These are phyloP conservation scores for Mortierella sp. DNA, from an alignment of 371 early-diverging fungal species.

Conservation along the genomic window DNA sequence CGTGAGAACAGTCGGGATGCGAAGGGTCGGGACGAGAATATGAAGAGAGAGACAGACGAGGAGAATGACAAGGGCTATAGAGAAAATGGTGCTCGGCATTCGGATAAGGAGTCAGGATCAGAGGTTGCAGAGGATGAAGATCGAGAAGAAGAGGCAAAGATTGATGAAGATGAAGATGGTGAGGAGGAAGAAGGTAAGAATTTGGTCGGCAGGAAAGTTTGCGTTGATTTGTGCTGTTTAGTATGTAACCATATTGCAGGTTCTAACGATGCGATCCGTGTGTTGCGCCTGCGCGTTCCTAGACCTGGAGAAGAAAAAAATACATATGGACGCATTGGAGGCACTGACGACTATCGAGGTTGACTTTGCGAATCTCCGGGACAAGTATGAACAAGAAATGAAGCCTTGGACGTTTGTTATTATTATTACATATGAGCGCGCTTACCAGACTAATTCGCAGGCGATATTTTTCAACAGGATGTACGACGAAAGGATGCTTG, in stretches of 20 bases:
- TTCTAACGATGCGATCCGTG: no score
- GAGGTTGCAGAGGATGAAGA: slow-evolving; percentile 34
- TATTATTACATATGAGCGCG: no score
- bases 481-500: slow-evolving; percentile 70
- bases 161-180: slow-evolving; percentile 13
- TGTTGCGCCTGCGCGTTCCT: no score
- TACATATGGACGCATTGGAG: slow-evolving; percentile 58
- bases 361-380: slow-evolving; percentile 61
- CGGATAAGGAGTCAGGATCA: slow-evolving; percentile 33
- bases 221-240: no score
- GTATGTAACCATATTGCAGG: no score
- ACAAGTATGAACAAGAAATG: slow-evolving; percentile 49
- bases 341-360: slow-evolving; percentile 62
- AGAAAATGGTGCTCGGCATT: slow-evolving; percentile 1
- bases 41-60: slow-evolving; percentile 8
- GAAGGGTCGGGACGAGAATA: slow-evolving; percentile 21
- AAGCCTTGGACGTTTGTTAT: neutral
- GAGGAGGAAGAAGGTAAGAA: slow-evolving; percentile 36
- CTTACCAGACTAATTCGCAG: no score
- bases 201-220: no score
- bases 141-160: slow-evolving; percentile 13
- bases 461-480: slow-evolving; percentile 58
- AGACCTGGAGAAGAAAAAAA: slow-evolving; percentile 46
- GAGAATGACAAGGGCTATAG: slow-evolving; percentile 3
- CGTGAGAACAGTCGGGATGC: slow-evolving; percentile 21